Evolutionary conservation across 2,329 filamentous ascomycete species (phyloP).

Genomic region (Paraphaeosphaeria sporulosa): DNA sequence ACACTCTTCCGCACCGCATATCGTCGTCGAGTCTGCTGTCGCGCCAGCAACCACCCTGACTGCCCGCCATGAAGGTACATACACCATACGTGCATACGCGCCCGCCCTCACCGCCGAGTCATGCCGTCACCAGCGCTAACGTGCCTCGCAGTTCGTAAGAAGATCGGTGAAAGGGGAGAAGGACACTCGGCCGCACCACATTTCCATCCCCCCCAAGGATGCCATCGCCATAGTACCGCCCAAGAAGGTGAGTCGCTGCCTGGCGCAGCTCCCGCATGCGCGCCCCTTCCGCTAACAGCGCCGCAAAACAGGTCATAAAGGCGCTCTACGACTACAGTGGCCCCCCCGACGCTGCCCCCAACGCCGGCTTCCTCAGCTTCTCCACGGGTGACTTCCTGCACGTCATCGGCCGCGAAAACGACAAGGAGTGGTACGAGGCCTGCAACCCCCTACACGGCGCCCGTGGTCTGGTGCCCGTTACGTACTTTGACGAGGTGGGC

Average conservation of each 20-base stretch:
- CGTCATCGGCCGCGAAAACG: constrained; percentile 94
- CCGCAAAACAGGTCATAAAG: constrained; percentile 79
- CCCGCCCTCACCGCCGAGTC: constrained; percentile 25
- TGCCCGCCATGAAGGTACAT: constrained; percentile 36
- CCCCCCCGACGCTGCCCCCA: constrained; percentile 72
- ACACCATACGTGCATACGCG: neutral
- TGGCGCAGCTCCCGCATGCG: constrained; percentile 19
- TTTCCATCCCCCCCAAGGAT: constrained; percentile 83
- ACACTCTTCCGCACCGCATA: constrained; percentile 15
- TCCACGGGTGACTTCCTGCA: constrained; percentile 97
- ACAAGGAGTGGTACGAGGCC: constrained; percentile 96
- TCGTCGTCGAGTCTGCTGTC: constrained; percentile 11
- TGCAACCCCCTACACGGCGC: constrained; percentile 93
- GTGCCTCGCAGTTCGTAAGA: constrained; percentile 62
- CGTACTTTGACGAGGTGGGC: constrained; percentile 90
- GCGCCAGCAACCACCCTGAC: constrained; percentile 13
- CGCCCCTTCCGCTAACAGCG: constrained; percentile 14
- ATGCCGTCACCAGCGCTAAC: constrained; percentile 36
- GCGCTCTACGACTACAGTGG: constrained; percentile 98
- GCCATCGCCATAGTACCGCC: constrained; percentile 88
- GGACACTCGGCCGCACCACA: constrained; percentile 73
- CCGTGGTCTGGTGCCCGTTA: constrained; percentile 89
- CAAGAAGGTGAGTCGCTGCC: constrained; percentile 74
- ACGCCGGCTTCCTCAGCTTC: constrained; percentile 75
- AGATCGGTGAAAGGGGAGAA: constrained; percentile 92